Base-by-base conservation (phyloP, 2,329 filamentous ascomycete genomes). In the Cucurbitaria berberidis region DNA sequence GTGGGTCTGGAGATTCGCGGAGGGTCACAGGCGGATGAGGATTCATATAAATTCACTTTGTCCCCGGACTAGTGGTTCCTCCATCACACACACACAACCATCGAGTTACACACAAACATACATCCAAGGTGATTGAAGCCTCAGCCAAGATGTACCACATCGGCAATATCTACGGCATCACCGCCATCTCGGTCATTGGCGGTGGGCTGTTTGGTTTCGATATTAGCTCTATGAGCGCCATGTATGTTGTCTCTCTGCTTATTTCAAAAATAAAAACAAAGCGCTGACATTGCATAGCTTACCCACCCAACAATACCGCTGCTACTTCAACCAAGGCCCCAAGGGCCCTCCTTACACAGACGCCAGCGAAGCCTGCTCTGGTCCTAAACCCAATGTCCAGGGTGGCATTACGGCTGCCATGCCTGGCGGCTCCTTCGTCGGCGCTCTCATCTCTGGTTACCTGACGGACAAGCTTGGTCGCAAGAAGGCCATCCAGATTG, bases 121-220 rank as follows among this genome's bases (percentile, higher is more conserved):
- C 7, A 15, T 5, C 22, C 16, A n/a, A 39, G 21, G 10, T n/a
- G n/a, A n/a, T n/a, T n/a, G n/a, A 11, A 24, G 15, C 3, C 15
- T 13, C 10, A 22, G 46, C 38, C 57, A 63, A 47, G n/a, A 68
- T 69, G 67, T 70, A 70, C 60, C 66, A 72, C 45, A 80, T 84
- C 47, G 80, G 82, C 21, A 86, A 86, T 58, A 80, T 85, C 62
- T 86, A 86, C 66, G 71, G 80, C 51, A 83, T 85, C 59, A 81
- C 82, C 48, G 81, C 81, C 67, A 82, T 85, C 68, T 78, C 83
- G 69, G 80, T 84, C 57, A 80, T 81, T 78, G 88, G 88, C 62
- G 88, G 88, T 70, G 85, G 83, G 21, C 79, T 91, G 22, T 91
- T 92, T 67, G 90, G 89, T 63, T 92, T 92, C 70, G 89, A 92